A percentile compares a stretch with the other conserved stretches of the same genome.
These are phyloP conservation scores for Melampsora americana DNA, from an alignment of 1,284 basidiomycete genomes.

Conservation along the genomic window DNA sequence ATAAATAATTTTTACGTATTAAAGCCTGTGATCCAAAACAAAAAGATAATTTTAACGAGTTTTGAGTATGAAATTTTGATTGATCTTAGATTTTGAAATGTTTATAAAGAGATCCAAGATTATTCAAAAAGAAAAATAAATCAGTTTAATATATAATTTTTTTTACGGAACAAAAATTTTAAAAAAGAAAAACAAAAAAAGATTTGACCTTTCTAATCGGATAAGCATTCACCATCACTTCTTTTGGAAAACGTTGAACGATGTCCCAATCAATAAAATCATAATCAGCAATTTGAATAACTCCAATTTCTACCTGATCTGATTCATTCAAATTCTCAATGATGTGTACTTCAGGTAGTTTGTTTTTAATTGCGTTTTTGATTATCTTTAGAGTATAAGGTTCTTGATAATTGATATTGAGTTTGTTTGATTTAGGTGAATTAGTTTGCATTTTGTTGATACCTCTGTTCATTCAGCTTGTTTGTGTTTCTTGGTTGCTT, in stretches of 20 bases:
- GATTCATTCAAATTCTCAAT: neutral
- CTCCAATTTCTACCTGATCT: neutral
- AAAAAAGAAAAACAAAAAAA: neutral
- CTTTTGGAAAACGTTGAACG: slow-evolving; percentile 11
- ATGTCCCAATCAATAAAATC: slow-evolving; percentile 19
- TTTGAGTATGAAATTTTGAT: too few species aligned
- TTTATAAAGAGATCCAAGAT: too few species aligned
- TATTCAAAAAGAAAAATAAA: too few species aligned
- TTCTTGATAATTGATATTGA: neutral
- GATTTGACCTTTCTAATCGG: slow-evolving; percentile 33
- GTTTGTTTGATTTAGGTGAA: neutral
- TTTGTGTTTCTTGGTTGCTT: too few species aligned
- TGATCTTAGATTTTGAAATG: too few species aligned
- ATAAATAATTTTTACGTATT: slow-evolving; percentile 61
- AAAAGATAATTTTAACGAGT: neutral
- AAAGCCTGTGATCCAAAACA: slow-evolving; percentile 3
- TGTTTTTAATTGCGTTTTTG: neutral
- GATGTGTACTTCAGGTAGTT: neutral
- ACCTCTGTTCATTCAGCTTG: too few species aligned
- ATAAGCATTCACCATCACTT: slow-evolving; percentile 24
- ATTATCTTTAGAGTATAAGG: slow-evolving; percentile 3
- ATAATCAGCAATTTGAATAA: slow-evolving; percentile 22
- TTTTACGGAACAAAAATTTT: neutral
- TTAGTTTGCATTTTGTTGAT: neutral
- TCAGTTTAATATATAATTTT: neutral